These are phyloP conservation scores for Bruguiera gymnorhiza DNA, from an alignment of 345 rosid species.

Conservation along the genomic window DNA sequence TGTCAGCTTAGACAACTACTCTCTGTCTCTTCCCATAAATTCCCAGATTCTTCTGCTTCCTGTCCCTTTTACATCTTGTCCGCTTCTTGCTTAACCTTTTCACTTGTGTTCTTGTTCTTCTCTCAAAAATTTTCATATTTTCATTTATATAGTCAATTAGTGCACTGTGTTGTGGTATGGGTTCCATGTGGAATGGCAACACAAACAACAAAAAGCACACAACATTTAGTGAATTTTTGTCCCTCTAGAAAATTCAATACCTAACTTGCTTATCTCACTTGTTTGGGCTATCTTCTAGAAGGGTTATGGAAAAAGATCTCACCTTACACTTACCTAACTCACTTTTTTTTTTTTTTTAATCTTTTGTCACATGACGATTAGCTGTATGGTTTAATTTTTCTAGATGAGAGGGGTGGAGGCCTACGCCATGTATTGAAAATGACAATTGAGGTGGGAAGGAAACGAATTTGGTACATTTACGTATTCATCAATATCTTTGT, in stretches of 20 bases:
- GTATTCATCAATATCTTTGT: neutral
- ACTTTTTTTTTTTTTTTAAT: neutral
- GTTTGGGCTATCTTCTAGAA: constrained; percentile 8
- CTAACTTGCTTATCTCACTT: too few species aligned
- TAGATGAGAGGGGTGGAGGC: neutral
- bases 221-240: neutral
- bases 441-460: neutral
- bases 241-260: too few species aligned
- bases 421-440: neutral
- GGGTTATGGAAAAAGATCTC: constrained; percentile 3
- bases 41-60: neutral
- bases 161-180: neutral
- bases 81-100: neutral
- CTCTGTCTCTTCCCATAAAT: constrained; percentile 11
- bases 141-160: neutral
- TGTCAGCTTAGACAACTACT: constrained; percentile 13
- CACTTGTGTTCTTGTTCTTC: neutral
- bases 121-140: neutral
- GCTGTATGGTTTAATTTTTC: neutral
- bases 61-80: neutral
- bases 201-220: too few species aligned
- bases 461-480: neutral
- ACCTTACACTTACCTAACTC: constrained; percentile 11
- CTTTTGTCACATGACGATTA: neutral
- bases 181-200: neutral